These are phyloP conservation scores for Penicillium soppii DNA, from an alignment of 495 filamentous ascomycete species.

Conservation along the genomic window DNA sequence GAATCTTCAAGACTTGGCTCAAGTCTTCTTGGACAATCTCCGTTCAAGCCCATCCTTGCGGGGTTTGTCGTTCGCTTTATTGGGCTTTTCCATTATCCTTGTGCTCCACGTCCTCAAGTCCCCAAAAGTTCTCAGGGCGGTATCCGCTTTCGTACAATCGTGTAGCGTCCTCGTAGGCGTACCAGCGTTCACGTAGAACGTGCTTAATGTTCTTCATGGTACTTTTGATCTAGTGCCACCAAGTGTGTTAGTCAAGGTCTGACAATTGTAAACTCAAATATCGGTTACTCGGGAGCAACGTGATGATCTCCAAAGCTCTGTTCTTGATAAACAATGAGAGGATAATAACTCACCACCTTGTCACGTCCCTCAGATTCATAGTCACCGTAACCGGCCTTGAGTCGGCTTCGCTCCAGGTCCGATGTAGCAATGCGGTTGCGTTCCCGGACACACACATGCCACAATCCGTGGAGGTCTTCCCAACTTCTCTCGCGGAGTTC, in stretches of 20 bases:
- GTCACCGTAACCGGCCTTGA: constrained; percentile 67
- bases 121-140: constrained; percentile 29
- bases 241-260: constrained; percentile 14
- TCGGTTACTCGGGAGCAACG: neutral
- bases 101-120: constrained; percentile 9
- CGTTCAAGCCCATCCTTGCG: neutral
- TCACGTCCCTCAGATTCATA: constrained; percentile 60
- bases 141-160: constrained; percentile 61
- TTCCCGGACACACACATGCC: constrained; percentile 95
- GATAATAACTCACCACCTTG: constrained; percentile 52
- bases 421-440: constrained; percentile 86
- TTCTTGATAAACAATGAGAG: neutral
- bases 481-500: constrained; percentile 87
- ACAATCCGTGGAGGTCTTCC: constrained; percentile 89
- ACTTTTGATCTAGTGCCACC: constrained; percentile 53
- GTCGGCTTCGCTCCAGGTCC: constrained; percentile 58
- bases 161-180: constrained; percentile 84
- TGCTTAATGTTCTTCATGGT: constrained; percentile 83
- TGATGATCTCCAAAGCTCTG: neutral
- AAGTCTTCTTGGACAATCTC: neutral
- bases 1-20: neutral
- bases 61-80: constrained; percentile 2
- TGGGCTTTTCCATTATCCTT: neutral
- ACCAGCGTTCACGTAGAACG: constrained; percentile 81
- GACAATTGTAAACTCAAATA: neutral